These are phyloP conservation scores for Pichia kluyveri DNA, from an alignment of 805 yeast genomes.

Conservation along the genomic window DNA sequence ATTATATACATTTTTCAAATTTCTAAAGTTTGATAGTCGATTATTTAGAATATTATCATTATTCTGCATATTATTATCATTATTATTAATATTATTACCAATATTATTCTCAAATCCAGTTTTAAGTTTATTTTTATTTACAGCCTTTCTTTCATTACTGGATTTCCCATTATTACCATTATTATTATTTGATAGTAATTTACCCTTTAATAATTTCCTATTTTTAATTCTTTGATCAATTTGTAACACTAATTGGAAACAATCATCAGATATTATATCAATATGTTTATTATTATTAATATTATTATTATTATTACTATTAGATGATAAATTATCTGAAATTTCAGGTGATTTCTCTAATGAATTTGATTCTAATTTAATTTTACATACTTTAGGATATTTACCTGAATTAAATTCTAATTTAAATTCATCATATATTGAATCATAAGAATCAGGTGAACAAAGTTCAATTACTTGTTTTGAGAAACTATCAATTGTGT, in stretches of 20 bases:
- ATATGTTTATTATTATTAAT: background rate
- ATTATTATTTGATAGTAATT: background rate
- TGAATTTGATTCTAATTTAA: background rate
- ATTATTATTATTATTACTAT: background rate
- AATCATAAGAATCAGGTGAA: background rate
- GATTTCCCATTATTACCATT: background rate
- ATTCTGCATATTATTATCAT: background rate
- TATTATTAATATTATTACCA: background rate
- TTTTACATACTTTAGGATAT: background rate
- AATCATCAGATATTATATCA: background rate
- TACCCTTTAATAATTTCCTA: background rate
- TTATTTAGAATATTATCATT: background rate
- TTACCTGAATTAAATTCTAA: background rate
- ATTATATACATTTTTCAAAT: background rate
- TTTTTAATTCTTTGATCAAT: background rate
- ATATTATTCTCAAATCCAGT: background rate
- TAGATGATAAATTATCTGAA: background rate
- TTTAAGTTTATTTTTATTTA: background rate
- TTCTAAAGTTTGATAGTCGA: background rate
- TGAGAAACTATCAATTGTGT: background rate
- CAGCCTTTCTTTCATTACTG: background rate
- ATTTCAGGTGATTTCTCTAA: background rate
- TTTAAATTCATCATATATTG: background rate
- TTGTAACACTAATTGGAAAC: background rate
- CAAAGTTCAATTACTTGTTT: constrained; percentile 1